phyloP scores from a whole-genome alignment of 2,329 filamentous ascomycete genomes.

The Trichophyton benhamiae region DNA sequence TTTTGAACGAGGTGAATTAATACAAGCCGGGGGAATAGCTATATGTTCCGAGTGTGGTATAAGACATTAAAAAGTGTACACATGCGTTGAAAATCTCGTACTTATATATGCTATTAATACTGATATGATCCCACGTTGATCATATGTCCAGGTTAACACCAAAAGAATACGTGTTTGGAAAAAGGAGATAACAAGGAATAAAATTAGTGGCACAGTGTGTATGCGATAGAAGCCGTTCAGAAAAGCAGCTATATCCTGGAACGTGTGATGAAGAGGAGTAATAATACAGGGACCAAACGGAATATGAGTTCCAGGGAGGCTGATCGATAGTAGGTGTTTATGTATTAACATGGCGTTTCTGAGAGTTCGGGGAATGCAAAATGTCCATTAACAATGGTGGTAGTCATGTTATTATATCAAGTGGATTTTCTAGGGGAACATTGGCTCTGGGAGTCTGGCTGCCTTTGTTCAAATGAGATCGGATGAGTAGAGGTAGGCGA shows the following conservation, averaged over 20 bases:
- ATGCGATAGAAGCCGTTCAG: background rate
- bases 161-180: background rate
- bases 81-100: background rate
- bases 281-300: background rate
- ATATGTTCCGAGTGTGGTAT: background rate
- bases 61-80: background rate
- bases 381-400: background rate
- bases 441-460: background rate
- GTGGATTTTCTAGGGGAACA: background rate
- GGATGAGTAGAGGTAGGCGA: background rate
- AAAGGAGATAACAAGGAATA: background rate
- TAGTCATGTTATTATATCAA: background rate
- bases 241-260: background rate
- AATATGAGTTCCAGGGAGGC: background rate
- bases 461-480: background rate
- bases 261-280: background rate
- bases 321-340: background rate
- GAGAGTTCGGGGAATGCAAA: background rate
- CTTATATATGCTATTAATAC: background rate
- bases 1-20: too few species aligned
- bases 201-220: background rate
- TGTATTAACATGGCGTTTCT: background rate
- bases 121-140: background rate
- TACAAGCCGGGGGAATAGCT: background rate
- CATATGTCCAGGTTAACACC: background rate